Evolutionary conservation across 352 stramenopile genomes (phyloP), one percentile per base, ranked within the genome.

Genomic region (Halophytophthora polymorphica): DNA sequence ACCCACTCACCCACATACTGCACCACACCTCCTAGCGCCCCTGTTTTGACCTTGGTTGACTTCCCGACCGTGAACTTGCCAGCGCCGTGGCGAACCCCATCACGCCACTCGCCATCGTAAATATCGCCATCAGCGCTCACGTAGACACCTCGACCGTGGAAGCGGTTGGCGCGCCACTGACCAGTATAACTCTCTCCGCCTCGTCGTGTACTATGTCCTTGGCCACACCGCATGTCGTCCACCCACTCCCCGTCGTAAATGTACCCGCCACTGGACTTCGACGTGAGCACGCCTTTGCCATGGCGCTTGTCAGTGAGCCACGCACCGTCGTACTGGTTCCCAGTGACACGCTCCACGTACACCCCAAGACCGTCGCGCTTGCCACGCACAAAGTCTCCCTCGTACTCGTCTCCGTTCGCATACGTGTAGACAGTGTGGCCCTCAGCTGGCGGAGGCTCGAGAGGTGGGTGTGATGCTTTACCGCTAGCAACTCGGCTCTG

Each of bases 161-260:
- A 91, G 15, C 57, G 61, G 42, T 93, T 91, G 22, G 69, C 56
- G 12, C 53, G 50, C 80, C 80, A 93, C 42, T 84, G 49, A 19
- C 77, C 79, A 2, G 67, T 81, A 46, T 93, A 96, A 43, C 69
- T 90, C 53, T 90, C 81, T 34, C 59, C 59, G 44, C 78, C 77
- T 37, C 73, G 75, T 21, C 89, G 69, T 19, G 80, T 74, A 49
- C 80, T 93, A 33, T 91, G 70, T 11, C 86, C 86, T 2, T 69
- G 65, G 2, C 86, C 86, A 19, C 69, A 82, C 6, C 83, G 71
- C 54, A 88, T 71, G 33, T 96, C 76, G 41, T 83, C 28, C 8
- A 62, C 22, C 86, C 86, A 96, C 43, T 89, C 73, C 6, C 86
- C 86, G 31, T 90, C 76, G 48, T 94, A 96, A 46, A 88, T 78